A percentile compares a stretch with the other conserved stretches of the same genome.
phyloP scores from a whole-genome alignment of 2,329 filamentous ascomycete species.

The Cucurbitaria berberidis region DNA sequence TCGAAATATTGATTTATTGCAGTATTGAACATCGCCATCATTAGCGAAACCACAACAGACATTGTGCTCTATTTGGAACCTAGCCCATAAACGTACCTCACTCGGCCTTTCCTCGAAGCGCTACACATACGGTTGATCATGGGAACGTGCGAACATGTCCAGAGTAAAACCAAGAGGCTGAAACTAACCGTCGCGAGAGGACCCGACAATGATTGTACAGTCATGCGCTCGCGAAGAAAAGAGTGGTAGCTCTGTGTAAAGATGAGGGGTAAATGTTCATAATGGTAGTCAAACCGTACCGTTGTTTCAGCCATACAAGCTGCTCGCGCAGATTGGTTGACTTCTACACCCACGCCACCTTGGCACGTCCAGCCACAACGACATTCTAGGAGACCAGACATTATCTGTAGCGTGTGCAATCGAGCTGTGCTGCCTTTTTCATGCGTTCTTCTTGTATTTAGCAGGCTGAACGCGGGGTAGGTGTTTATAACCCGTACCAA shows the following conservation, averaged over 20 bases:
- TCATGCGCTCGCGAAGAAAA: neutral
- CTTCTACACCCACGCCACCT: neutral
- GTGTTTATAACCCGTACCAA: neutral
- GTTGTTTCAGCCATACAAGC: neutral
- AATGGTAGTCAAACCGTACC: neutral
- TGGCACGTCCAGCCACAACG: neutral
- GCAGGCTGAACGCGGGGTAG: neutral
- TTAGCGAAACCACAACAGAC: too few relatives aligned
- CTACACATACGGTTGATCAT: too few relatives aligned
- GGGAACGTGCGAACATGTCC: too few relatives aligned
- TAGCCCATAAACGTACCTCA: too few relatives aligned
- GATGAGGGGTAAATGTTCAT: neutral
- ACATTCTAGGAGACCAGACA: neutral
- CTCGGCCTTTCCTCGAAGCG: too few relatives aligned
- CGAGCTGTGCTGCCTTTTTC: neutral
- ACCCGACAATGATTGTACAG: neutral
- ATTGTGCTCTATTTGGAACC: too few relatives aligned
- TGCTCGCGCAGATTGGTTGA: neutral
- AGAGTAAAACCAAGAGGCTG: neutral
- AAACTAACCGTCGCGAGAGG: neutral
- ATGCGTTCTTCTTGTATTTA: neutral
- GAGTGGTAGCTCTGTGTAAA: neutral
- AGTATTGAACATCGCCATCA: too few relatives aligned
- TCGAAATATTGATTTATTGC: too few relatives aligned
- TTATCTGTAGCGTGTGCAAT: neutral